Percentiles rank a stretch among this genome's conserved stretches.
These are phyloP conservation scores for Trichoderma pleuroti DNA, from an alignment of 2,329 filamentous ascomycete genomes.

Conservation along the genomic window DNA sequence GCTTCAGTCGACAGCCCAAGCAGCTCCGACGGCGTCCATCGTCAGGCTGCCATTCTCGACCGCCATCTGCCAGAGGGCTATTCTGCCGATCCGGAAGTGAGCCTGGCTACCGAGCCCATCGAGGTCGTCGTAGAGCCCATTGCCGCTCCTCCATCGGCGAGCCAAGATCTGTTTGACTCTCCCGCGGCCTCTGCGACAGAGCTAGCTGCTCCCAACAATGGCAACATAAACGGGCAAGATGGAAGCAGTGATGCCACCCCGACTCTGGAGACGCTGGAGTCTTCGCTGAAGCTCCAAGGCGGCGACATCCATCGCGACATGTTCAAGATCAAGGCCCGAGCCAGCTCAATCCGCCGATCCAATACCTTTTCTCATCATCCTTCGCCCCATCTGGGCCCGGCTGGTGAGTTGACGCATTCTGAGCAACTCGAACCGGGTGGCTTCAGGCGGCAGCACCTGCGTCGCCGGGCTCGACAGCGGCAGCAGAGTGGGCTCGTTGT, in stretches of 20 bases:
- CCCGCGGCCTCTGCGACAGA: slow-evolving; percentile 20
- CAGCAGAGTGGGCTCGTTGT: slow-evolving; percentile 46
- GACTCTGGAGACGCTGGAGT: slow-evolving; percentile 46
- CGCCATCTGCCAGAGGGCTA: slow-evolving; percentile 39
- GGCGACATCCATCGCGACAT: slow-evolving; percentile 77
- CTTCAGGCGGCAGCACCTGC: slow-evolving; percentile 46
- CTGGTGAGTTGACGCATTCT: slow-evolving; percentile 32
- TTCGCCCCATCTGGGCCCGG: slow-evolving; percentile 30
- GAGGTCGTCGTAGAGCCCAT: slow-evolving; percentile 7
- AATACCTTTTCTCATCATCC: slow-evolving; percentile 62
- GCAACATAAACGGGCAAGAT: background rate
- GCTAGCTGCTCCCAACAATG: slow-evolving; percentile 9
- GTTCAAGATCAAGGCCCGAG: slow-evolving; percentile 64
- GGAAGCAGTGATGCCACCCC: slow-evolving; percentile 20
- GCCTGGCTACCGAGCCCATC: slow-evolving; percentile 26
- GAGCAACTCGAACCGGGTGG: slow-evolving; percentile 44
- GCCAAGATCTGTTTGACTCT: slow-evolving; percentile 17
- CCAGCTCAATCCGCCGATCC: slow-evolving; percentile 51
- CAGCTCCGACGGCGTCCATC: slow-evolving; percentile 28
- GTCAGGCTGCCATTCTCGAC: slow-evolving; percentile 37
- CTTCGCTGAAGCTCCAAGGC: slow-evolving; percentile 68
- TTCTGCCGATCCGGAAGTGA: slow-evolving; percentile 39
- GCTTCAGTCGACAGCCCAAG: slow-evolving; percentile 28
- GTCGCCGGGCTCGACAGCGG: slow-evolving; percentile 39
- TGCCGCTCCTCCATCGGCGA: slow-evolving; percentile 3